Evolutionary conservation across 2,329 filamentous ascomycete species (phyloP).

Genomic region (Tolypocladium endophyticum): DNA sequence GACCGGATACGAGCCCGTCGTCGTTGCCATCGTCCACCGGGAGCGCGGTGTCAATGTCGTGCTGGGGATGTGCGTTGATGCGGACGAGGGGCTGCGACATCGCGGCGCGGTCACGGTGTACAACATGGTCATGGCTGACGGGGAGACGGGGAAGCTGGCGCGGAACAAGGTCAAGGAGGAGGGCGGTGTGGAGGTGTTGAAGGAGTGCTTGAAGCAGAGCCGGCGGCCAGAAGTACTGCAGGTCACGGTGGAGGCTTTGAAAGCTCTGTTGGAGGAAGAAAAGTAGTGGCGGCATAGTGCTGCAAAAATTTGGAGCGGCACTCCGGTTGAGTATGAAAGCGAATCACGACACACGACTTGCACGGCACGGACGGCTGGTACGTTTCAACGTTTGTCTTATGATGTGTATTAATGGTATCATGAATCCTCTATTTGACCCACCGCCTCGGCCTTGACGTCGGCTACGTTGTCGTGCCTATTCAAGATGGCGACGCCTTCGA

Average conservation of each 20-base stretch:
- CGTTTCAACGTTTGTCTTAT: neutral
- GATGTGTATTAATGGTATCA: neutral
- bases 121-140: conserved; percentile 61
- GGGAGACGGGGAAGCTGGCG: conserved; percentile 51
- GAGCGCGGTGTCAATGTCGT: conserved; percentile 66
- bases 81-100: conserved; percentile 56
- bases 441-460: conserved; percentile 1
- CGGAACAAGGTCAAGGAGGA: conserved; percentile 49
- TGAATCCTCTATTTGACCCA: neutral
- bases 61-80: conserved; percentile 69
- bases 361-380: neutral
- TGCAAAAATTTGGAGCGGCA: neutral
- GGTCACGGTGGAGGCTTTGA: conserved; percentile 61
- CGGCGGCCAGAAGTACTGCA: conserved; percentile 60
- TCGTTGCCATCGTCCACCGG: conserved; percentile 58
- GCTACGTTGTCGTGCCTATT: conserved; percentile 39
- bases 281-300: neutral
- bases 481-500: conserved; percentile 57
- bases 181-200: conserved; percentile 58
- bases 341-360: neutral
- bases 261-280: conserved; percentile 47
- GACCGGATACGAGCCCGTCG: conserved; percentile 65
- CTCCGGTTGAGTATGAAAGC: neutral
- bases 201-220: conserved; percentile 57
- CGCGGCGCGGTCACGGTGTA: conserved; percentile 66